phyloP scores from a whole-genome alignment of 1,284 basidiomycete genomes.

The Schizophyllum commune region DNA sequence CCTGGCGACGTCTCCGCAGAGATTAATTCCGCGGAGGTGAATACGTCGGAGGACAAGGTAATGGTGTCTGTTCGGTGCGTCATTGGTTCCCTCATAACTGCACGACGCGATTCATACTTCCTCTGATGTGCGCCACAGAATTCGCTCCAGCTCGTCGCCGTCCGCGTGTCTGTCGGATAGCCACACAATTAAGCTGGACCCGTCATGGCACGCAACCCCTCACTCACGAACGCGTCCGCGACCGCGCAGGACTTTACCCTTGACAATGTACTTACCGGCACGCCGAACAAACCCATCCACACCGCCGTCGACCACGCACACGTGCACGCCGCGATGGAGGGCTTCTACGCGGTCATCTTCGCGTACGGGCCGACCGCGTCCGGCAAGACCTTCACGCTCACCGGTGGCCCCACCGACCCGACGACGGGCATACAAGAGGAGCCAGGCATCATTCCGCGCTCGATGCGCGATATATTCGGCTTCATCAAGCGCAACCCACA shows the following conservation, averaged over 20 bases:
- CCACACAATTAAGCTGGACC: constrained; percentile 53
- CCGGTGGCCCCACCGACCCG: constrained; percentile 49
- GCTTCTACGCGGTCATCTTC: constrained; percentile 92
- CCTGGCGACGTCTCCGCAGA: constrained; percentile 58
- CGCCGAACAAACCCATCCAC: constrained; percentile 83
- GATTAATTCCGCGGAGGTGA: constrained; percentile 42
- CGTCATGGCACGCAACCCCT: constrained; percentile 36
- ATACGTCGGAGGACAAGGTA: constrained; percentile 72
- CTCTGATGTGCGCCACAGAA: constrained; percentile 32
- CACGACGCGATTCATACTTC: no score
- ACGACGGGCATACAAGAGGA: constrained; percentile 33
- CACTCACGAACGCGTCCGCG: constrained; percentile 17
- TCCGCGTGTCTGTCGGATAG: constrained; percentile 43
- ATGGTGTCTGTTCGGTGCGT: constrained; percentile 78
- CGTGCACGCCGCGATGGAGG: constrained; percentile 91
- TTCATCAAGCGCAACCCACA: constrained; percentile 58
- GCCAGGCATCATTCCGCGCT: constrained; percentile 91
- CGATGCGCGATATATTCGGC: constrained; percentile 80
- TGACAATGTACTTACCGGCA: constrained; percentile 74
- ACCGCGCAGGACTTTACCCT: constrained; percentile 49
- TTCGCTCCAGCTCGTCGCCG: constrained; percentile 54
- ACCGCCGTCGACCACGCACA: constrained; percentile 78
- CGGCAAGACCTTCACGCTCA: constrained; percentile 90
- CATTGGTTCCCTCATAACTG: no score
- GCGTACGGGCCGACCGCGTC: constrained; percentile 89